A percentile compares a stretch with the other conserved stretches of the same genome.
Conservation (phyloP, 2,329 filamentous ascomycete species). For the Dichotomopilus funicola region DNA sequence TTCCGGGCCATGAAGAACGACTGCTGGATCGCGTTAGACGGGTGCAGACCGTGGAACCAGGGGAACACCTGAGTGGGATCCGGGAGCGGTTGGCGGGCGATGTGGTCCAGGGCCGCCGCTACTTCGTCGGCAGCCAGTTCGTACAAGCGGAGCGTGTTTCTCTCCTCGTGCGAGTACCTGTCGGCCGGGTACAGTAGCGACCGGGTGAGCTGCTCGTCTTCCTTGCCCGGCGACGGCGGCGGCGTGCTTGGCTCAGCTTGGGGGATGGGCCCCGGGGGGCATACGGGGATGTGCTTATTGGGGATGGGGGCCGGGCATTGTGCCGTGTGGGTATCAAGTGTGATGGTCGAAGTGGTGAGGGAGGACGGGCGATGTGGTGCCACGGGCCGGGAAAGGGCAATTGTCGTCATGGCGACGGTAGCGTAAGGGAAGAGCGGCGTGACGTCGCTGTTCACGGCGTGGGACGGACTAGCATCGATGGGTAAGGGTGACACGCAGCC, state of each 20-base stretch:
- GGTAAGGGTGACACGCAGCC: no score
- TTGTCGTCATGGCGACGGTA: conserved; percentile 43
- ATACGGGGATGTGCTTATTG: conserved; percentile 87
- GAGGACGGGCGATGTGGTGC: conserved; percentile 29
- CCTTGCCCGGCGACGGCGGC: conserved; percentile 58
- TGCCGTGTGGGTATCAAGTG: conserved; percentile 32
- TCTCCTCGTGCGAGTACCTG: conserved; percentile 46
- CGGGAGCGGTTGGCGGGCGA: conserved; percentile 73
- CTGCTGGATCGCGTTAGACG: conserved; percentile 80
- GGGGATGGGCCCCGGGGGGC: conserved; percentile 67
- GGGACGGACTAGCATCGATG: neutral
- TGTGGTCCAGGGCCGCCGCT: conserved; percentile 66
- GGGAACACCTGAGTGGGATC: conserved; percentile 85
- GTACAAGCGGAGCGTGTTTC: conserved; percentile 58
- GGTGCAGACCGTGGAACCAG: conserved; percentile 90
- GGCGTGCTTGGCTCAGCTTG: conserved; percentile 53
- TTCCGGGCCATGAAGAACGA: conserved; percentile 80
- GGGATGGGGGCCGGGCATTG: conserved; percentile 49
- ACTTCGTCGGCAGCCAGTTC: conserved; percentile 64
- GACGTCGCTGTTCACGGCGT: neutral
- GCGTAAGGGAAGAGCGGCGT: neutral
- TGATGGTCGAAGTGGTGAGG: conserved; percentile 26
- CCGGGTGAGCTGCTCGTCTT: conserved; percentile 47
- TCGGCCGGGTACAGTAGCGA: conserved; percentile 73
- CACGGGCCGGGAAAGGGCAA: conserved; percentile 40